A percentile compares a stretch with the other conserved stretches of the same genome.
Conservation (phyloP, 495 filamentous ascomycete genomes). For the Xylaria nigripes region DNA sequence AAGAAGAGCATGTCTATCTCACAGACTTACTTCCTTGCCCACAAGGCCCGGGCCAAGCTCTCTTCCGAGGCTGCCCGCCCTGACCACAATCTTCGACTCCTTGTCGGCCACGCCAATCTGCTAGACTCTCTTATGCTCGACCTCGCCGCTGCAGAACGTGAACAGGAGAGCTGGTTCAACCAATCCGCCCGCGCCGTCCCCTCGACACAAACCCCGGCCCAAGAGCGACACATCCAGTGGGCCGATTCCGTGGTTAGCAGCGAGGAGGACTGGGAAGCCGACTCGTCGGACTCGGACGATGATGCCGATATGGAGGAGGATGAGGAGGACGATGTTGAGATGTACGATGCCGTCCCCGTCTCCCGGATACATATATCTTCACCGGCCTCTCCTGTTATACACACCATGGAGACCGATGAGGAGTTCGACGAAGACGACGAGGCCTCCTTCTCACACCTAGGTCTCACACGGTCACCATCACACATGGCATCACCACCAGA, state of each 20-base stretch:
- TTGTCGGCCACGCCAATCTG: slow-evolving; percentile 96
- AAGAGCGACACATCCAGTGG: slow-evolving; percentile 75
- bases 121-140: slow-evolving; percentile 94
- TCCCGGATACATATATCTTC: slow-evolving; percentile 34
- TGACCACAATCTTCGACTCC: slow-evolving; percentile 88
- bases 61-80: slow-evolving; percentile 76
- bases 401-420: slow-evolving; percentile 28
- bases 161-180: slow-evolving; percentile 98
- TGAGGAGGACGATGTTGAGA: slow-evolving; percentile 43
- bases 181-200: slow-evolving; percentile 71
- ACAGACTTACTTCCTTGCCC: slow-evolving; percentile 95
- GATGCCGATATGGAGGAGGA: slow-evolving; percentile 45
- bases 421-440: slow-evolving; percentile 62
- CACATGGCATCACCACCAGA: slow-evolving; percentile 63
- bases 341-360: slow-evolving; percentile 42
- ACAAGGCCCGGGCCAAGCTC: slow-evolving; percentile 93
- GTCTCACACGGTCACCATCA: slow-evolving; percentile 65
- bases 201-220: slow-evolving; percentile 44
- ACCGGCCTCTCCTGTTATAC: slow-evolving; percentile 23
- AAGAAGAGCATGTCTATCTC: slow-evolving; percentile 85
- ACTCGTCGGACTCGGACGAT: slow-evolving; percentile 54
- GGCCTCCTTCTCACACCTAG: slow-evolving; percentile 61
- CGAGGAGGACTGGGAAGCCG: slow-evolving; percentile 62
- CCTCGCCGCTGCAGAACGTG: slow-evolving; percentile 84
- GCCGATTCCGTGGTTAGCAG: slow-evolving; percentile 64